Conservation (phyloP, 257 asterid species). For the Solanum etuberosum region DNA sequence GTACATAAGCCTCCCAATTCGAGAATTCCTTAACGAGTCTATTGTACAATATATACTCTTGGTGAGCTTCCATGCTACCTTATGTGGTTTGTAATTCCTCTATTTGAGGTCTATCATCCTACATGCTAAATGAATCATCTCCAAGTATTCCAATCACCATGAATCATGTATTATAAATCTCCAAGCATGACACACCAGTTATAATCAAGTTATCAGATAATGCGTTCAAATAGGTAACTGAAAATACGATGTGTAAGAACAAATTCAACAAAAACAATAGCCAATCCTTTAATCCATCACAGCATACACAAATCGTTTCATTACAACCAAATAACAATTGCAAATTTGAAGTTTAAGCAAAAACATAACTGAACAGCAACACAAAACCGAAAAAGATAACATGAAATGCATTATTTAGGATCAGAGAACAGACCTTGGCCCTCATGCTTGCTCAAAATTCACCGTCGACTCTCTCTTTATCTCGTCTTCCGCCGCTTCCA, state of each 20-base stretch:
- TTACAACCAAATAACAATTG: not conserved
- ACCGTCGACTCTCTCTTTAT: not conserved
- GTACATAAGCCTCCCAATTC: not conserved
- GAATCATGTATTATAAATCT: not conserved
- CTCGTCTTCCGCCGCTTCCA: not conserved
- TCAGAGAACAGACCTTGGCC: conserved; percentile 5
- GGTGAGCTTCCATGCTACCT: not conserved
- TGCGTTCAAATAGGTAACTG: not conserved
- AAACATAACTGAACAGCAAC: not conserved
- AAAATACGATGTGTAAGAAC: not conserved
- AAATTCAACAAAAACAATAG: not conserved
- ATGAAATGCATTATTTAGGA: not conserved
- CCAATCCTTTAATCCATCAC: not conserved
- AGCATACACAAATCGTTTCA: not conserved
- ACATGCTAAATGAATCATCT: not conserved
- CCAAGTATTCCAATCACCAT: not conserved
- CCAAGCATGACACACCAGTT: not conserved
- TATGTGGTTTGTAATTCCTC: not conserved
- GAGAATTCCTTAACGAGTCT: not conserved
- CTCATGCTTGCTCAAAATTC: conserved; percentile 6
- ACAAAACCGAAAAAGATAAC: not conserved
- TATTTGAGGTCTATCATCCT: not conserved
- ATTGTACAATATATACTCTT: not conserved
- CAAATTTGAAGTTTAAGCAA: not conserved
- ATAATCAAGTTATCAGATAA: not conserved